phyloP scores from a whole-genome alignment of 2,329 filamentous ascomycete species.

The Hypoxylon sp. region DNA sequence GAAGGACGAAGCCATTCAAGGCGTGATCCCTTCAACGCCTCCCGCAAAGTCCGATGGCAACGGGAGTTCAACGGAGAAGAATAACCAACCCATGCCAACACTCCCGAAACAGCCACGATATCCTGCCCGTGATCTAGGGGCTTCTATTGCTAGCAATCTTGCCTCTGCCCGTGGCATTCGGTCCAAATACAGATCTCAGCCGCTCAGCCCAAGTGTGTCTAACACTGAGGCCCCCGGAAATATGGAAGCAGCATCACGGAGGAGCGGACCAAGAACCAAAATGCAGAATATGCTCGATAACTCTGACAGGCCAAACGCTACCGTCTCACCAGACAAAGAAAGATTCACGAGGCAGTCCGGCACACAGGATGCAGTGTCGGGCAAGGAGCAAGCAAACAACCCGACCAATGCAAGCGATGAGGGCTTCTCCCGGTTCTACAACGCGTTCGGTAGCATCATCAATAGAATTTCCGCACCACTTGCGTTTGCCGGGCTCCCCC shows the following conservation, averaged over 20 bases:
- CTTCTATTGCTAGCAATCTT: slow-evolving; percentile 90
- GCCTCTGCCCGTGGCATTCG: slow-evolving; percentile 87
- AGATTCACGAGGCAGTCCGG: slow-evolving; percentile 44
- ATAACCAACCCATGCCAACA: slow-evolving; percentile 54
- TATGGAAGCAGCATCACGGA: slow-evolving; percentile 70
- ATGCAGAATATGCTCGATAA: slow-evolving; percentile 71
- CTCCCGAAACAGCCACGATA: slow-evolving; percentile 63
- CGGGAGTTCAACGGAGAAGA: slow-evolving; percentile 45
- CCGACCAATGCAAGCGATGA: slow-evolving; percentile 70
- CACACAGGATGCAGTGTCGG: slow-evolving; percentile 48
- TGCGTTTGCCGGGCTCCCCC: slow-evolving; percentile 91
- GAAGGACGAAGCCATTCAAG: slow-evolving; percentile 52
- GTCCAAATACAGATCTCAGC: slow-evolving; percentile 74
- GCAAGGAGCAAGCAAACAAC: slow-evolving; percentile 50
- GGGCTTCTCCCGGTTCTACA: slow-evolving; percentile 92
- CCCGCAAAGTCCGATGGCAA: slow-evolving; percentile 45
- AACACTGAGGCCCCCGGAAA: slow-evolving; percentile 81
- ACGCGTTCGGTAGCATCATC: slow-evolving; percentile 88
- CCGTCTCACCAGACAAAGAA: slow-evolving; percentile 60
- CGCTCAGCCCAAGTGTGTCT: slow-evolving; percentile 79
- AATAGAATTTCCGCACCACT: slow-evolving; percentile 90
- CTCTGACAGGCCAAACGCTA: slow-evolving; percentile 67
- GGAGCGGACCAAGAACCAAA: slow-evolving; percentile 65
- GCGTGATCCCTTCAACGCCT: slow-evolving; percentile 46
- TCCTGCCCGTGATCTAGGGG: slow-evolving; percentile 77